Conservation (phyloP, 106 monocot species). For the Dendrobium chrysotoxum region DNA sequence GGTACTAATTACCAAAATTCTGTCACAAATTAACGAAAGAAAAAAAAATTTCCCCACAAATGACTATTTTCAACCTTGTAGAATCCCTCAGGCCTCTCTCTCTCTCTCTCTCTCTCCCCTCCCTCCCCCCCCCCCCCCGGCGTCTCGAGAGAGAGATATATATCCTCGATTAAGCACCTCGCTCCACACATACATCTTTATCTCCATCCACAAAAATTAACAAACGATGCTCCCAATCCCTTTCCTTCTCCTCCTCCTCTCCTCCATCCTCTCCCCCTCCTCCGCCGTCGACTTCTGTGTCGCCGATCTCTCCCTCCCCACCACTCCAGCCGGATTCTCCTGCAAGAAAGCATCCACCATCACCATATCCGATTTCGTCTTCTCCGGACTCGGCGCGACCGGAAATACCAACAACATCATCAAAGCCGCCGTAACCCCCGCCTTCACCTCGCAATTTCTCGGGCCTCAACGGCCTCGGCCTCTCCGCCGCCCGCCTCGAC, state of each 20-base stretch:
- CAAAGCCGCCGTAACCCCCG: slow-evolving; percentile 33
- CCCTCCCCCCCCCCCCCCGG: too few species aligned
- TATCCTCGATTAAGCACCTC: too few species aligned
- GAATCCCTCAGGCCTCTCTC: too few species aligned
- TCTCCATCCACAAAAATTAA: too few species aligned
- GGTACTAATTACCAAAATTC: too few species aligned
- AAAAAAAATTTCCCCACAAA: too few species aligned
- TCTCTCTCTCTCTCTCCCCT: too few species aligned
- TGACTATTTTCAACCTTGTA: too few species aligned
- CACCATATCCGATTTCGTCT: slow-evolving; percentile 61
- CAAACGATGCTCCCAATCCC: not conserved
- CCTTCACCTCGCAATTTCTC: slow-evolving; percentile 13
- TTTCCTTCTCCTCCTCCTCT: slow-evolving; percentile 28
- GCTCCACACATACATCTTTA: too few species aligned
- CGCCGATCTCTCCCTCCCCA: slow-evolving; percentile 31
- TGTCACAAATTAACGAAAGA: too few species aligned
- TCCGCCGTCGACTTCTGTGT: slow-evolving; percentile 68
- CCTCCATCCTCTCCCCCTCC: slow-evolving; percentile 24
- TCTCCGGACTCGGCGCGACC: slow-evolving; percentile 23
- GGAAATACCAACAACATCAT: slow-evolving; percentile 59
- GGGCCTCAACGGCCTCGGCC: slow-evolving; percentile 60
- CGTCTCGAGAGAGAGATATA: too few species aligned
- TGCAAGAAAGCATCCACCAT: slow-evolving; percentile 40
- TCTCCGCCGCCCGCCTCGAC: slow-evolving; percentile 74
- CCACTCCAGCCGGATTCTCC: slow-evolving; percentile 50